Conservation (phyloP, 2,329 filamentous ascomycete genomes). For the Trichocomaceae sp. region DNA sequence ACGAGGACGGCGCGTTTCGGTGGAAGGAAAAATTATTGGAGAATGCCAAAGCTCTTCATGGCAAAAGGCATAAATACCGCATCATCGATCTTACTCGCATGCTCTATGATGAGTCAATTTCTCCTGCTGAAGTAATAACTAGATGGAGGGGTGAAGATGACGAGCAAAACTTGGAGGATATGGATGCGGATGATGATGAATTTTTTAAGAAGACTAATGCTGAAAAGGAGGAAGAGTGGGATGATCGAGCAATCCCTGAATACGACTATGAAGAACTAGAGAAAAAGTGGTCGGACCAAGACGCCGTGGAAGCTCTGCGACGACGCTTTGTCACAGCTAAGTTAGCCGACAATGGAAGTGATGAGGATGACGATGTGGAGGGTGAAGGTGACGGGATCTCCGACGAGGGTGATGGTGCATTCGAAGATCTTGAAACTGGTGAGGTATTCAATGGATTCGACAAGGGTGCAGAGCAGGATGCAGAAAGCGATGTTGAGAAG, state of each 20-base stretch:
- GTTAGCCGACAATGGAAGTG: slow-evolving; percentile 52
- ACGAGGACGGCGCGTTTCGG: slow-evolving; percentile 64
- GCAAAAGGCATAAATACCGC: slow-evolving; percentile 64
- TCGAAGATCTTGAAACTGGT: slow-evolving; percentile 77
- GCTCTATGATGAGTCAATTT: slow-evolving; percentile 79
- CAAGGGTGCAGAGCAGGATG: slow-evolving; percentile 28
- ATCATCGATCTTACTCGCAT: slow-evolving; percentile 76
- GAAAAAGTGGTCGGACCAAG: slow-evolving; percentile 74
- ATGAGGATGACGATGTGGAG: slow-evolving; percentile 50
- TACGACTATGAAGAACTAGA: slow-evolving; percentile 77
- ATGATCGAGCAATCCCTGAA: slow-evolving; percentile 71
- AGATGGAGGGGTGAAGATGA: slow-evolving; percentile 72
- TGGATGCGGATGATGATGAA: slow-evolving; percentile 58
- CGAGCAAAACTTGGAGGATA: slow-evolving; percentile 51
- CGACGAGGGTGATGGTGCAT: slow-evolving; percentile 66
- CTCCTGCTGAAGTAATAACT: slow-evolving; percentile 66
- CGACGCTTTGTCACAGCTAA: slow-evolving; percentile 68
- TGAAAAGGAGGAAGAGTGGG: slow-evolving; percentile 46
- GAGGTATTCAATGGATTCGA: slow-evolving; percentile 54
- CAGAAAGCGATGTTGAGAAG: slow-evolving; percentile 35
- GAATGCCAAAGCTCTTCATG: slow-evolving; percentile 65
- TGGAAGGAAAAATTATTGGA: slow-evolving; percentile 88
- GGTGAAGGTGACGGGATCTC: slow-evolving; percentile 47
- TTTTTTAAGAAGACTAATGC: slow-evolving; percentile 55
- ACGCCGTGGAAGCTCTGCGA: slow-evolving; percentile 68